These are phyloP conservation scores for Talaromyces sp. DNA, from an alignment of 2,329 filamentous ascomycete species.

Conservation along the genomic window DNA sequence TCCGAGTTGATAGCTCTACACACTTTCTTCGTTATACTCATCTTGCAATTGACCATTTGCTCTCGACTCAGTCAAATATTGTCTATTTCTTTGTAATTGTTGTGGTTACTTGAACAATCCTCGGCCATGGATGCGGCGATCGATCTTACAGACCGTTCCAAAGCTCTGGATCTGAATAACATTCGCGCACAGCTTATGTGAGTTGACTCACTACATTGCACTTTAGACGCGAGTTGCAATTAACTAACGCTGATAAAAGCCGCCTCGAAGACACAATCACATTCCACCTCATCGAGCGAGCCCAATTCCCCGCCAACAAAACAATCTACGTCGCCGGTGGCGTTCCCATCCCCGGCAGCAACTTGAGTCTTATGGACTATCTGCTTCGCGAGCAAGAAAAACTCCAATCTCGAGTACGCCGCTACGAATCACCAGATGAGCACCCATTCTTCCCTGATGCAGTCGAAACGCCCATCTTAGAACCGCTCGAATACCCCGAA, in stretches of 20 bases:
- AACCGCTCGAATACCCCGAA: slow-evolving; percentile 79
- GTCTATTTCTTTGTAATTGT: background rate
- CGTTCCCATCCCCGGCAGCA: slow-evolving; percentile 70
- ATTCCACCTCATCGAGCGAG: slow-evolving; percentile 93
- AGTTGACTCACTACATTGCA: slow-evolving; percentile 29
- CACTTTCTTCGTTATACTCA: background rate
- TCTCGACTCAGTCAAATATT: background rate
- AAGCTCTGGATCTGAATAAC: slow-evolving; percentile 83
- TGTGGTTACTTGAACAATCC: background rate
- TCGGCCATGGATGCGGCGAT: slow-evolving; percentile 82
- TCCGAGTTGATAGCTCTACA: background rate
- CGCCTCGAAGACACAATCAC: slow-evolving; percentile 97
- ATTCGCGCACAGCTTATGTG: slow-evolving; percentile 95
- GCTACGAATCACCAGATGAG: slow-evolving; percentile 94
- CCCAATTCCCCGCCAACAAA: slow-evolving; percentile 91
- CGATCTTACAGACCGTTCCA: slow-evolving; percentile 78
- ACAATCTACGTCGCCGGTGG: slow-evolving; percentile 81
- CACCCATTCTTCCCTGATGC: slow-evolving; percentile 92
- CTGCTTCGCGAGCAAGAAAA: slow-evolving; percentile 86
- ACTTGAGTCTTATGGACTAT: slow-evolving; percentile 89
- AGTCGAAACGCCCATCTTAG: slow-evolving; percentile 77
- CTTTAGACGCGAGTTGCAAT: background rate
- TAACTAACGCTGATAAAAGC: slow-evolving; percentile 48
- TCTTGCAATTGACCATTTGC: background rate
- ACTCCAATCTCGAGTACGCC: slow-evolving; percentile 86